These are phyloP conservation scores for Primulina eburnea DNA, from an alignment of 257 asterid species.

Conservation along the genomic window DNA sequence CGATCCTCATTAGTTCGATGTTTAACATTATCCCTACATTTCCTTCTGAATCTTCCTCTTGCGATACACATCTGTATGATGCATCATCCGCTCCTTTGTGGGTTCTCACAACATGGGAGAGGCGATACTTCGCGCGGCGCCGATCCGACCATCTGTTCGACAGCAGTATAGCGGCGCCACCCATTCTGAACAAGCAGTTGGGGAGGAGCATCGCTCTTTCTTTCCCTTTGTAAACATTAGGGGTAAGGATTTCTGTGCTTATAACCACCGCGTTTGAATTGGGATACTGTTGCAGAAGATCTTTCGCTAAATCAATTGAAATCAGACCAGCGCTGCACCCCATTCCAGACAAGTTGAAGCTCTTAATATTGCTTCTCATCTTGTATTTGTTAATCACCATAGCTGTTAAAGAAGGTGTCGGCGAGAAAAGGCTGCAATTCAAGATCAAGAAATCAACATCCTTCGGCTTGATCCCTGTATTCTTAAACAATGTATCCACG, in stretches of 20 bases:
- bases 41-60: constrained; percentile 35
- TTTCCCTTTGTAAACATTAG: constrained; percentile 28
- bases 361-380: constrained; percentile 28
- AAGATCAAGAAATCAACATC: constrained; percentile 29
- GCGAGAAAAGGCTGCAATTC: constrained; percentile 34
- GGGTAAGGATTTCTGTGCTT: constrained; percentile 33
- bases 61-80: constrained; percentile 29
- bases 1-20: constrained; percentile 30
- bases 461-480: constrained; percentile 21
- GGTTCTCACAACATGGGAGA: constrained; percentile 27
- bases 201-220: constrained; percentile 34
- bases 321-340: constrained; percentile 29
- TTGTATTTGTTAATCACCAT: constrained; percentile 34
- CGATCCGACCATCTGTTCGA: constrained; percentile 23
- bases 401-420: constrained; percentile 34
- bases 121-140: constrained; percentile 22
- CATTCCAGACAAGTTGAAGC: constrained; percentile 33
- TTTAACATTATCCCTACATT: constrained; percentile 30
- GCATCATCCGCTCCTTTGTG: constrained; percentile 29
- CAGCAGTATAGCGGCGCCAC: constrained; percentile 33
- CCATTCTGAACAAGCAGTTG: constrained; percentile 35
- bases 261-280: constrained; percentile 18
- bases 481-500: constrained; percentile 26
- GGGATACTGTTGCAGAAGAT: constrained; percentile 13
- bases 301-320: constrained; percentile 19